These are phyloP conservation scores for Salix exigua DNA, from an alignment of 345 rosid genomes.

Conservation along the genomic window DNA sequence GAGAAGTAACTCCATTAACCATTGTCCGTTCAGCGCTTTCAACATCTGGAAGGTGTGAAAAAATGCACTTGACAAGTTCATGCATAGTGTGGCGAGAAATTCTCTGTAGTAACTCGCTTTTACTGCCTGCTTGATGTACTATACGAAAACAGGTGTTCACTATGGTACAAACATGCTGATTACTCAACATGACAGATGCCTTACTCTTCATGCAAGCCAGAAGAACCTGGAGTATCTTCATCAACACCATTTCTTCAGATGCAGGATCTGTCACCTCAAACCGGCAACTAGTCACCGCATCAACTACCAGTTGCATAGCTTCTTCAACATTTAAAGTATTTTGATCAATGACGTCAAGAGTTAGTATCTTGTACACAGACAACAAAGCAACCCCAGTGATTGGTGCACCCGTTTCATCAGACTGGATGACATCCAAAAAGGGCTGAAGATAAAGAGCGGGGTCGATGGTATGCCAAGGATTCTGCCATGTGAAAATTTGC, in stretches of 20 bases:
- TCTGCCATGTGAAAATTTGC: slow-evolving; percentile 81
- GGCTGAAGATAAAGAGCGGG: slow-evolving; percentile 87
- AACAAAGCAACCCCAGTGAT: slow-evolving; percentile 92
- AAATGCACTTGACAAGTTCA: slow-evolving; percentile 85
- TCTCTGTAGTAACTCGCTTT: slow-evolving; percentile 70
- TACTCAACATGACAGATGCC: slow-evolving; percentile 85
- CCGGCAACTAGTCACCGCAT: slow-evolving; percentile 93
- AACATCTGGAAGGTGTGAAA: slow-evolving; percentile 80
- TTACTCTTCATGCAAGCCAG: slow-evolving; percentile 89
- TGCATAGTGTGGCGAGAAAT: slow-evolving; percentile 94
- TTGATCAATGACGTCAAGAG: slow-evolving; percentile 72
- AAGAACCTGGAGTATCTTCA: slow-evolving; percentile 98
- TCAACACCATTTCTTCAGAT: slow-evolving; percentile 93
- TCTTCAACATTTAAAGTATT: slow-evolving; percentile 77
- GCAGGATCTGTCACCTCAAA: slow-evolving; percentile 98
- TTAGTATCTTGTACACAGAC: slow-evolving; percentile 79
- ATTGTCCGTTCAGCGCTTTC: slow-evolving; percentile 68
- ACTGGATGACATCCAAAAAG: slow-evolving; percentile 81
- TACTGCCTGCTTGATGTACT: slow-evolving; percentile 89
- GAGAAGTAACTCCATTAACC: slow-evolving; percentile 62
- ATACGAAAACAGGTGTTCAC: slow-evolving; percentile 97
- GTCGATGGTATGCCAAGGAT: slow-evolving; percentile 78
- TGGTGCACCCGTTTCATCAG: slow-evolving; percentile 92
- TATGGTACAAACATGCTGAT: slow-evolving; percentile 94
- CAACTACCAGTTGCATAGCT: slow-evolving; percentile 91